Conservation (phyloP, 352 stramenopile genomes). For the Globisporangium rhizosaccharum region DNA sequence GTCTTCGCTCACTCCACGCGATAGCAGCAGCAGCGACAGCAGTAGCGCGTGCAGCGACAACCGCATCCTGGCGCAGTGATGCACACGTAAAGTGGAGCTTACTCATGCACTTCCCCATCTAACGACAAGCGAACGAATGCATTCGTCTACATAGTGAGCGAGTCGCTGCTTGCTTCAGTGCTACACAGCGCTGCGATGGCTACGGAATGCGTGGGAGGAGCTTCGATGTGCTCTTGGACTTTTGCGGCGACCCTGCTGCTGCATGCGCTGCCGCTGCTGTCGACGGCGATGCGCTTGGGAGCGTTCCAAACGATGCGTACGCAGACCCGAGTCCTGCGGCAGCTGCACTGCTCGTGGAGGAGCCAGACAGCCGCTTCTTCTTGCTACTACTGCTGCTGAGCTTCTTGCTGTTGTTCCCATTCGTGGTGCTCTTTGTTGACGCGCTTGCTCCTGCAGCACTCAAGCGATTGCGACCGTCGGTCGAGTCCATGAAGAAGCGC, state of each 20-base stretch:
- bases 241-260: constrained; percentile 6
- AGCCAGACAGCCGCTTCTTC: constrained; percentile 14
- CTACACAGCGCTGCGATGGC: too few relatives aligned
- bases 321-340: constrained; percentile 7
- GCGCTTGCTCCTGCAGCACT: not conserved
- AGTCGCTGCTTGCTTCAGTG: not conserved
- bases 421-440: constrained; percentile 11
- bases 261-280: not conserved
- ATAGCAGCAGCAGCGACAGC: not conserved
- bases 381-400: constrained; percentile 17
- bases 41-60: not conserved
- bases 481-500: constrained; percentile 21
- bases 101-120: too few relatives aligned
- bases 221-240: constrained; percentile 33
- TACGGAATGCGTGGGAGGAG: constrained; percentile 27
- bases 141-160: not conserved
- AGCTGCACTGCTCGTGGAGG: not conserved
- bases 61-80: not conserved
- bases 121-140: not conserved
- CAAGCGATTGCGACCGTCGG: constrained; percentile 11
- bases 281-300: constrained; percentile 8
- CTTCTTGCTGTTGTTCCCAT: constrained; percentile 23
- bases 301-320: constrained; percentile 13
- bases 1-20: not conserved
- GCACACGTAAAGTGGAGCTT: too few relatives aligned